Evolutionary conservation across 176 grass and related monocot species (phyloP), one percentile per base, ranked within the genome.

Genomic region (Chrysopogon serrulatus): DNA sequence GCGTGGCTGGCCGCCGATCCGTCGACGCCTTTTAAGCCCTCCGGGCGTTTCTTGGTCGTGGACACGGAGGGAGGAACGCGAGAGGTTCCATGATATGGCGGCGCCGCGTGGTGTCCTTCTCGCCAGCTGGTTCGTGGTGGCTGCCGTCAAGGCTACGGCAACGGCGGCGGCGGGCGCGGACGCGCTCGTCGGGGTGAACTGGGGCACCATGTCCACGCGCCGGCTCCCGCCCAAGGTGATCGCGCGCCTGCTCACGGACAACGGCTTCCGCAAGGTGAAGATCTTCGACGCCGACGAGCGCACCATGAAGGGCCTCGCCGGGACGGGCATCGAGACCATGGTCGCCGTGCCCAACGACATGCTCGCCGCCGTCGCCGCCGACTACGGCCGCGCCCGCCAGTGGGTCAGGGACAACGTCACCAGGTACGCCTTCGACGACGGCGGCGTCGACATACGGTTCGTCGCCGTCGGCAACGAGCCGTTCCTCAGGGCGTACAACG

Each of bases 381-480:
- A 93, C 77, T 83, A 83, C 74, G 74, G 15, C 19, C 67, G 77
- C 0, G 94, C 94, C 2, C 83, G 76, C 56, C 31, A 36, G 21
- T 97, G 91, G 94, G 94, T 97, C 63, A 88, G 90, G 82, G 71
- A 66, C 40, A 92, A 97, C 75, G 85, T 92, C 69, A 94, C 91
- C 28, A 61, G 21, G 24, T 97, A 97, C 68, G 19, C 81, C 66
- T 91, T 88, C 74, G 59, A 84, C 74, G 59, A 84, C 54, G 91
- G 89, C 56, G 94, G 89, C 65, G 91, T 97, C 76, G 77, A 97
- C 87, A 92, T 97, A 79, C 83, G 83, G 47, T 87, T 83, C 36
- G 89, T 94, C 8, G 87, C 86, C n/a, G 89, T 96, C 11, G 94
- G 94, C 13, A 96, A 96, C 53, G 94, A 96, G 62, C 94, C 94